Evolutionary conservation across 495 filamentous ascomycete species (phyloP).

Genomic region (Cladorrhinum samala): DNA sequence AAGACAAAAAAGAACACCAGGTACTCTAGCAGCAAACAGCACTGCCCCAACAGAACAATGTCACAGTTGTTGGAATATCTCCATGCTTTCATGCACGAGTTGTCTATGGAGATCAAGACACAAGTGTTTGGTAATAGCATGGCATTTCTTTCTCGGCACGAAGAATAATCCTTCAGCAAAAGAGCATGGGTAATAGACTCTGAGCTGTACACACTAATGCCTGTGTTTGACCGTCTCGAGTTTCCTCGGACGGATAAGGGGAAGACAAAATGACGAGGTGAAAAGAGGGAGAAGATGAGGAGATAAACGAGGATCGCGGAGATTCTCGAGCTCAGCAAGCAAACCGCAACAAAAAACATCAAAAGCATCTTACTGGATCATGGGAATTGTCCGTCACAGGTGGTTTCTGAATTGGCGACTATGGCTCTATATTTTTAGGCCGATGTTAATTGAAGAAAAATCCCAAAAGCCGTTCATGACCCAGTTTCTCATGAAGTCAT

Average conservation of each 20-base stretch:
- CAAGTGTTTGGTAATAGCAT: neutral
- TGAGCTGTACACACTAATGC: neutral
- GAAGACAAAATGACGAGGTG: neutral
- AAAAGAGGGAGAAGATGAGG: neutral
- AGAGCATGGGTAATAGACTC: neutral
- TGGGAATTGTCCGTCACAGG: neutral
- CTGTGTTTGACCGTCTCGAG: neutral
- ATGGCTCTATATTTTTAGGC: conserved; percentile 22
- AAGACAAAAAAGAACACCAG: no score
- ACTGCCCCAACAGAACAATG: neutral
- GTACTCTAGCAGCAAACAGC: neutral
- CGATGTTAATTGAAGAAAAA: conserved; percentile 6
- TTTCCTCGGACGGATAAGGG: neutral
- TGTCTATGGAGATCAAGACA: neutral
- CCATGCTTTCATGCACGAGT: neutral
- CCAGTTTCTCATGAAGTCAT: conserved; percentile 30
- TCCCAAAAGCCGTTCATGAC: conserved; percentile 10
- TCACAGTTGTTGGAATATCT: neutral
- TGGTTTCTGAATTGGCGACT: conserved; percentile 29
- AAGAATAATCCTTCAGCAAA: neutral
- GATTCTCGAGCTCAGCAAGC: no score
- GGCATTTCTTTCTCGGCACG: neutral
- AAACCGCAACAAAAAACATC: no score
- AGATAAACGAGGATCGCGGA: neutral
- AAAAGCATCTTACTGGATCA: no score